These are phyloP conservation scores for Salvia miltiorrhiza DNA, from an alignment of 257 asterid species.

Conservation along the genomic window DNA sequence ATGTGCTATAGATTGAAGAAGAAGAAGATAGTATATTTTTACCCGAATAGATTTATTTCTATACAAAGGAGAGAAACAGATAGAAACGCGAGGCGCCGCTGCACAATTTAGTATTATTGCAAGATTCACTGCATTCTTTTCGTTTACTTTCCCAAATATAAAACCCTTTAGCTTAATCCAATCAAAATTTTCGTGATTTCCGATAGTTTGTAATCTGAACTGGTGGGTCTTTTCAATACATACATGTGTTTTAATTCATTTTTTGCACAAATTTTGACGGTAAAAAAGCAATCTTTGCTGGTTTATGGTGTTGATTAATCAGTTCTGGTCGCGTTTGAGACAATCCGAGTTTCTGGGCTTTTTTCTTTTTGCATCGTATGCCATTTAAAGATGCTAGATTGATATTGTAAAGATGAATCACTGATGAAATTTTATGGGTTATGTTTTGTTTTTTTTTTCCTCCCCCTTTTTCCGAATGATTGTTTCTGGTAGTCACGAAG, in stretches of 20 bases:
- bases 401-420: conserved; percentile 16
- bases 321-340: conserved; percentile 18
- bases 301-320: conserved; percentile 21
- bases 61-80: conserved; percentile 41
- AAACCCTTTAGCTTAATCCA: conserved; percentile 25
- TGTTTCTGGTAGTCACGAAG: conserved; percentile 17
- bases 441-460: not conserved
- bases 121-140: conserved; percentile 21
- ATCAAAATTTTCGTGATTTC: conserved; percentile 9
- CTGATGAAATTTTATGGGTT: conserved; percentile 22
- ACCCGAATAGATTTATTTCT: not conserved
- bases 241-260: not conserved
- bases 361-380: not conserved
- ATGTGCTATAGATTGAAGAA: not conserved
- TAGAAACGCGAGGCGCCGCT: conserved; percentile 58
- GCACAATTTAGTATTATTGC: conserved; percentile 19
- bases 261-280: conserved; percentile 6
- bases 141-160: conserved; percentile 19
- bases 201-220: conserved; percentile 20
- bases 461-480: not conserved
- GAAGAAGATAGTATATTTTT: not conserved
- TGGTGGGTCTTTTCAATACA: conserved; percentile 33
- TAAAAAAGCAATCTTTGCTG: conserved; percentile 8
- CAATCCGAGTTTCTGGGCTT: conserved; percentile 15
- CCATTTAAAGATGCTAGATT: conserved; percentile 18